Percentiles rank a stretch among this genome's conserved stretches.
Evolutionary conservation across 2,329 filamentous ascomycete species (phyloP).

Genomic region (Lojkania enalia): DNA sequence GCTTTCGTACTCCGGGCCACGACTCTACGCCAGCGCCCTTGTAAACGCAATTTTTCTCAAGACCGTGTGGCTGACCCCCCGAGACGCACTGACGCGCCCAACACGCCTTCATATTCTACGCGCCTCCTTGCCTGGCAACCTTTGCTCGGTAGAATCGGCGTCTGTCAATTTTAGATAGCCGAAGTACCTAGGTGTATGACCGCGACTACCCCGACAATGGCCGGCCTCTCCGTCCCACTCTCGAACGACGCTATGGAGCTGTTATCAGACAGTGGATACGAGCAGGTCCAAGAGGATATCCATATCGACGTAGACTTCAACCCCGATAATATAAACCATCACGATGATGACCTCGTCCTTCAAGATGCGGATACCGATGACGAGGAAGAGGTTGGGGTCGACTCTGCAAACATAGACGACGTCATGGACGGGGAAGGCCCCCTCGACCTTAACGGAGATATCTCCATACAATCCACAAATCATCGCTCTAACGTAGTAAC

Average conservation of each 20-base stretch:
- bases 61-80: too few species aligned
- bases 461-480: too few species aligned
- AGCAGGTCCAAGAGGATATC: conserved; percentile 60
- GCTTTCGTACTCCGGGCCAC: too few species aligned
- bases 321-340: conserved; percentile 19
- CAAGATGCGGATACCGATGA: conserved; percentile 51
- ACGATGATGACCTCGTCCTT: conserved; percentile 60
- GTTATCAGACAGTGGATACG: conserved; percentile 50
- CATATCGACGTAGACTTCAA: conserved; percentile 57
- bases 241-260: conserved; percentile 61
- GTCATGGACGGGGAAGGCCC: conserved; percentile 34
- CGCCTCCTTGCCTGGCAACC: too few species aligned
- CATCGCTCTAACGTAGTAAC: too few species aligned
- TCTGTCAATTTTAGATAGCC: too few species aligned
- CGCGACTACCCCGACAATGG: conserved; percentile 23
- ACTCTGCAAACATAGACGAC: conserved; percentile 23
- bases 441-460: background rate
- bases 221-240: conserved; percentile 37
- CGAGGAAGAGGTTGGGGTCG: conserved; percentile 18
- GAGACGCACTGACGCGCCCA: too few species aligned
- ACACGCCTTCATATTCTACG: too few species aligned
- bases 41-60: too few species aligned
- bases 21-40: too few species aligned
- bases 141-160: too few species aligned
- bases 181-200: conserved; percentile 27